Base-by-base conservation (phyloP, 2,329 filamentous ascomycete genomes). In the Corinectria fuckeliana region DNA sequence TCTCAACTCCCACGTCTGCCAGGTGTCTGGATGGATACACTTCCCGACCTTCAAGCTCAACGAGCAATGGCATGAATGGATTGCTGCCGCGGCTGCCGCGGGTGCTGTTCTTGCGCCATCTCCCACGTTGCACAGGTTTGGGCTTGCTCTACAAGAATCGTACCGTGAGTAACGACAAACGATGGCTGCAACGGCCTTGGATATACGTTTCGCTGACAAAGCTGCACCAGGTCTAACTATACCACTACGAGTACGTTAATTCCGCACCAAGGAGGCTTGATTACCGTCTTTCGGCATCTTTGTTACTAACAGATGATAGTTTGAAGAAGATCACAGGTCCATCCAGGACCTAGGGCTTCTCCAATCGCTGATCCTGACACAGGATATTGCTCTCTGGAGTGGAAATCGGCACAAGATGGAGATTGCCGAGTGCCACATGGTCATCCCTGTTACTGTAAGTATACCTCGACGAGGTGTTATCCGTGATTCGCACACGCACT, bases 21-120 rank as follows among this genome's bases (percentile, higher is more conserved):
- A 86, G 59, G 79, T 87, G 0, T 85, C 84, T 45, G 78, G 80
- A 44, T 89, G 82, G 78, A 82, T 91, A 56, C 88, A 90, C 72
- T 81, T 85, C 44, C 81, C 85, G 1, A 85, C 85, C 0, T 83
- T 90, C 36, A 80, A 78, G 2, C 78, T 87, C 7, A 84, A 84
- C 16, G 76, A 77, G 3, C 80, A 85, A 57, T 80, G 80, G 60
- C 82, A 86, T 0, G 86, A 89, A 63, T 84, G 88, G 72, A 76
- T 89, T 13, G 85, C 82, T 5, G 79, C 81, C n/a, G 82, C 86
- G 3, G 81, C 85, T 0, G 84, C 87, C 3, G 82, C 82, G n/a
- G 88, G 88, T 5, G 87, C 86, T 5, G 81, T 84, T 0, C 74
- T 84, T 42, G 85, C 85, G 2, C 83, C 86, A 0, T 81, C 87